Conservation (phyloP, 768 basidiomycete species). For the Paxillus involutus region DNA sequence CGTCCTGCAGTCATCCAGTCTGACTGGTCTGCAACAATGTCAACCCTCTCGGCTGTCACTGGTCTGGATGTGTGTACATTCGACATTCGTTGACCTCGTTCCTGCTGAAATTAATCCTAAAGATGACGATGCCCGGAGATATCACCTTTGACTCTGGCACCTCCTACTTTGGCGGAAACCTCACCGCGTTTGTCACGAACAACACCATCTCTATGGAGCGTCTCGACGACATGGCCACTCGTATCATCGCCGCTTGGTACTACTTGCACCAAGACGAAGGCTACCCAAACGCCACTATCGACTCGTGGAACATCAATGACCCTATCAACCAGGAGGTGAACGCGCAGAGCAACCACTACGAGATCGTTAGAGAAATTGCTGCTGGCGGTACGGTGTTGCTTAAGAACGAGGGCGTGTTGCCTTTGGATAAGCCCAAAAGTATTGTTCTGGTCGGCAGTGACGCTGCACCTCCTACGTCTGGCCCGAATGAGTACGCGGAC, state of each 20-base stretch:
- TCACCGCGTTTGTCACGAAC: constrained; percentile 59
- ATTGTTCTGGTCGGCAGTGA: constrained; percentile 65
- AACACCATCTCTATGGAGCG: constrained; percentile 57
- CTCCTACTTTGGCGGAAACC: constrained; percentile 59
- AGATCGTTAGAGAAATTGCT: constrained; percentile 60
- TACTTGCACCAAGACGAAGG: constrained; percentile 33
- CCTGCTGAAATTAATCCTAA: constrained; percentile 1
- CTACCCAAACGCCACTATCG: constrained; percentile 25
- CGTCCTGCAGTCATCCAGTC: constrained; percentile 43
- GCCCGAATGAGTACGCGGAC: constrained; percentile 72
- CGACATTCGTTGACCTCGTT: too few relatives aligned
- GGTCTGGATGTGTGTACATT: constrained; percentile 56
- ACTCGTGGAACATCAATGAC: constrained; percentile 28
- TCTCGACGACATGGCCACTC: constrained; percentile 70
- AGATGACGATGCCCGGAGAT: constrained; percentile 80
- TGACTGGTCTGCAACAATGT: constrained; percentile 65
- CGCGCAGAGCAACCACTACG: constrained; percentile 55
- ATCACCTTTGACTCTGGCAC: constrained; percentile 36
- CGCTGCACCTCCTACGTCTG: constrained; percentile 59
- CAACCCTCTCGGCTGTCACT: constrained; percentile 48
- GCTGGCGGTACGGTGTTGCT: constrained; percentile 65
- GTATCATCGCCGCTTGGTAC: constrained; percentile 67
- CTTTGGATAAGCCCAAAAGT: constrained; percentile 58
- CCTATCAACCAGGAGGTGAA: constrained; percentile 45
- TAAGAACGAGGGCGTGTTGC: constrained; percentile 61